Evolutionary conservation across 352 stramenopile species (phyloP), one percentile per base, ranked within the genome.

Genomic region (Phytopythium oedochilum): DNA sequence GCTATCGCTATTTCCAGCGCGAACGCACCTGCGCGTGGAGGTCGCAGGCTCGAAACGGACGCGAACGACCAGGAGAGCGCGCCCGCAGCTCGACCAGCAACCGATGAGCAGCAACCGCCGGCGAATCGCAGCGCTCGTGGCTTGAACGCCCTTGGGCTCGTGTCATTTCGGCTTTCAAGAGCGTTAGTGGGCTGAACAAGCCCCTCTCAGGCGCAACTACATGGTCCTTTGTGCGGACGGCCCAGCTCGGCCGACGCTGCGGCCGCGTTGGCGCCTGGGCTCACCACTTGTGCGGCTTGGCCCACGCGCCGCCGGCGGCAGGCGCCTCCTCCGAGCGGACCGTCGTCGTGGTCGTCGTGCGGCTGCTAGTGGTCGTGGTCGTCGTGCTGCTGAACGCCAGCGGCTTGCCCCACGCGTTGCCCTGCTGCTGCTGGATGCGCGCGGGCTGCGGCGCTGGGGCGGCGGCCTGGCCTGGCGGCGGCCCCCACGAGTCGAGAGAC

Each of bases 241-340:
- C n/a, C n/a, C n/a, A 35, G 22, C 23, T 36, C 44, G 11, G 14
- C 31, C 0, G 23, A 48, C 42, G 23, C n/a, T 22, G 31, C 14
- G 38, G 36, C 17, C 17, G n/a, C n/a, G n/a, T 22, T 12, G 5
- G 5, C 5, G 26, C 17, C n/a, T 23, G 11, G 26, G 38, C 20
- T 45, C 38, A 73, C 68, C 68, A 89, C 70, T 88, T 86, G 70
- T 81, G 78, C 18, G 76, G 78, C 61, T 82, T 71, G n/a, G 51
- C 62, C 81, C 81, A 91, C 9, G 72, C 78, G n/a, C 71, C 73
- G 1, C 60, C 55, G 20, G 63, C 55, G 20, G 63, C 40, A 22
- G 66, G 61, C 6, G 59, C 22, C n/a, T 22, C 35, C 14, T 36
- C 49, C 35, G 49, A 55, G 25, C 25, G 47, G 14, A 22, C 28